Conservation (phyloP, 495 filamentous ascomycete species). For the Penicillium roqueforti region DNA sequence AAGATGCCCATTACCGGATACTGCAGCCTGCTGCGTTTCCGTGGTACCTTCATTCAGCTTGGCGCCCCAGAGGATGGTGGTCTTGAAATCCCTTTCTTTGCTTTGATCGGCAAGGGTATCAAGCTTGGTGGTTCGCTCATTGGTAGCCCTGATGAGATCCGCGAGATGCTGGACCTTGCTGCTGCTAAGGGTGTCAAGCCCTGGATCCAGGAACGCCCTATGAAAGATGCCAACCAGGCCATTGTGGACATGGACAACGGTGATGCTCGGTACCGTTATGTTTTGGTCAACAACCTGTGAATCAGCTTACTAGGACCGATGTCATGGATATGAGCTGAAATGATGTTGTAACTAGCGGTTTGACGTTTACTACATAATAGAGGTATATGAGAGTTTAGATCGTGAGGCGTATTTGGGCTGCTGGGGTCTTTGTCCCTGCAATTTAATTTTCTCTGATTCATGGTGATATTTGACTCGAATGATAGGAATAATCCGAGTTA, state of each 20-base stretch:
- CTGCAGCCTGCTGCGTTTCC: conserved; percentile 59
- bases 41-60: conserved; percentile 75
- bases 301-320: too few relatives aligned
- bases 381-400: too few relatives aligned
- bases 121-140: conserved; percentile 71
- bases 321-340: too few relatives aligned
- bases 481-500: too few relatives aligned
- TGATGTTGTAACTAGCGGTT: too few relatives aligned
- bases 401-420: too few relatives aligned
- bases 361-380: too few relatives aligned
- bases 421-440: too few relatives aligned
- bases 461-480: too few relatives aligned
- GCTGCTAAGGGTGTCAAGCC: conserved; percentile 65
- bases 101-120: conserved; percentile 55
- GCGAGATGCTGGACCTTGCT: conserved; percentile 76
- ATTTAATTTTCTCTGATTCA: too few relatives aligned
- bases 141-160: conserved; percentile 67
- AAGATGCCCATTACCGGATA: conserved; percentile 77
- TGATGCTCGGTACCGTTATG: conserved; percentile 70
- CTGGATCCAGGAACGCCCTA: conserved; percentile 64
- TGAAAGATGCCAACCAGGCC: conserved; percentile 71
- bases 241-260: conserved; percentile 65
- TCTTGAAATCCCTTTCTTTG: conserved; percentile 54
- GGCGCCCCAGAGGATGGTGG: conserved; percentile 65
- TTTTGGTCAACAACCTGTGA: conserved; percentile 58